phyloP scores from a whole-genome alignment of 768 basidiomycete genomes.

The Candolleomyces aberdarensis region DNA sequence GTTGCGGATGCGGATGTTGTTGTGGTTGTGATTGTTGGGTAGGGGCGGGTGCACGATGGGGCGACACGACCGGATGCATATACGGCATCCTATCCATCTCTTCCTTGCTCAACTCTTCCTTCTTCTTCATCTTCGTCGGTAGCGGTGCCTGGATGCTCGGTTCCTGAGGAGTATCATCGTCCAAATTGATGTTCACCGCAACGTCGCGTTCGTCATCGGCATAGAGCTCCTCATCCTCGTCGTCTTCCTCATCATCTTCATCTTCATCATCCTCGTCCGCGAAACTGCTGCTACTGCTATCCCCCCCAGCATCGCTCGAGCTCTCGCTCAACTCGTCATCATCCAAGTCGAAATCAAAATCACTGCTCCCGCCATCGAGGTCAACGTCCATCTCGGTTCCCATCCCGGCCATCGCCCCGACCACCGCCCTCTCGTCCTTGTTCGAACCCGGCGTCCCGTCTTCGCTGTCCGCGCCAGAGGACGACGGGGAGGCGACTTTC shows the following conservation, averaged over 20 bases:
- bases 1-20: no score
- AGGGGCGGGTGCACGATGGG: slow-evolving; percentile 2
- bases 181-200: background rate
- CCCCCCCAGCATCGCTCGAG: no score
- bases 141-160: background rate
- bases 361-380: no score
- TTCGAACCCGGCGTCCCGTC: no score
- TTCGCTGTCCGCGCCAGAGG: no score
- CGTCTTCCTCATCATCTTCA: slow-evolving; percentile 10
- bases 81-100: slow-evolving; percentile 33
- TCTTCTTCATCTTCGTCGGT: slow-evolving; percentile 18
- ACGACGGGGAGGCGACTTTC: slow-evolving; percentile 15
- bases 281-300: background rate
- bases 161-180: slow-evolving; percentile 3
- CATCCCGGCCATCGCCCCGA: no score
- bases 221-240: slow-evolving; percentile 17
- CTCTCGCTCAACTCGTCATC: background rate
- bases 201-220: slow-evolving; percentile 11
- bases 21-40: slow-evolving; percentile 3
- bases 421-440: no score
- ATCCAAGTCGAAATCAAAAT: no score
- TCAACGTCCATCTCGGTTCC: no score
- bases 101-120: slow-evolving; percentile 17
- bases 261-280: slow-evolving; percentile 10
- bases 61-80: slow-evolving; percentile 50